Base-by-base conservation (phyloP, 2,329 filamentous ascomycete species). In the Epichloe gansuensis region DNA sequence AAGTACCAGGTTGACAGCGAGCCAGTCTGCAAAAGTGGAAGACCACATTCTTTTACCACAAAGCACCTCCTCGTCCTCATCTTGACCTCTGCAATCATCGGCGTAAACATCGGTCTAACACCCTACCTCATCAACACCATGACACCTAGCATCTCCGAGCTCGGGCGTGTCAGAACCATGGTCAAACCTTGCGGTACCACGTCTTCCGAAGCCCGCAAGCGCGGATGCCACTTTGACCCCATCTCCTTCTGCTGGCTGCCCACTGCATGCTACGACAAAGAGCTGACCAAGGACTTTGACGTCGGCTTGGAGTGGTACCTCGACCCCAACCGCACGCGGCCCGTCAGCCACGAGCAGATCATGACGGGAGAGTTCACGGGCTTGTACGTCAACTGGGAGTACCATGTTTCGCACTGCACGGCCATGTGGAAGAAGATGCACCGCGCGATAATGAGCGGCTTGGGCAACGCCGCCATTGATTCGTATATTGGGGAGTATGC, bases 381-480 rank as follows among this genome's bases (percentile, higher is more conserved):
- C 9, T 23, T 54, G 31, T 54, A 43, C 41, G 52, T 54, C n/a
- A 51, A 51, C 13, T 51, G 52, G 52, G 45, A 54, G n/a, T 54
- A 54, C 40, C 52, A 51, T 12, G 5, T 51, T 6, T 23, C n/a
- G n/a, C 52, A 51, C 38, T 54, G 52, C 42, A 54, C 49, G 13
- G 38, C 38, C 39, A 54, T 54, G 52, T 54, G 52, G 49, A 31
- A 51, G 44, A 54, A 54, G 49, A 51, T 54, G 48, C 52, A 54
- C 21, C 43, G 52, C 11, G 52, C 52, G 17, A 39, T 54, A 17
- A 17, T 54, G 43, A 31, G 38, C n/a, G 15, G 8, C 23, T 9
- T 9, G 34, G 51, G 6, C 25, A 42, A 50, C 15, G 23, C 17
- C 23, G 49, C 52, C 3, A 48, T 54, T 38, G 52, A 54, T 44